These are phyloP conservation scores for Helenozyma rhizophorensis DNA, from an alignment of 805 yeast genomes.

Conservation along the genomic window DNA sequence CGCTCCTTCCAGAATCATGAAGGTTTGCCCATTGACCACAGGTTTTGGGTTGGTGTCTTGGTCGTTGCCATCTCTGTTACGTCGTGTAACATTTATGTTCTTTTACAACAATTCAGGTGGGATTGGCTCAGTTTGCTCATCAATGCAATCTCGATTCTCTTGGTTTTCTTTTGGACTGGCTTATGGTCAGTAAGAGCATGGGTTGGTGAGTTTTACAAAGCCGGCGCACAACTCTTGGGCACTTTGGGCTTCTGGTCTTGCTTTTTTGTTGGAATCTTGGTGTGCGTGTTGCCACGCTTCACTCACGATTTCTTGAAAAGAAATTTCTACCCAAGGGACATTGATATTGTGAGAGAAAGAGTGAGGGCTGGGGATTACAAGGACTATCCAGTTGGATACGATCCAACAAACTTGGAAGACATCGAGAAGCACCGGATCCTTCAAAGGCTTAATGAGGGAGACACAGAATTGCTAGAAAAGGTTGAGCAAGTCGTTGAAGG, in stretches of 20 bases:
- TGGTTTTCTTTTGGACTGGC: conserved; percentile 77
- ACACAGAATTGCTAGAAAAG: conserved; percentile 31
- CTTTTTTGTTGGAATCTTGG: conserved; percentile 49
- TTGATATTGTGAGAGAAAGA: conserved; percentile 67
- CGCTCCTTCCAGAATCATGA: conserved; percentile 37
- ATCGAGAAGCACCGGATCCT: conserved; percentile 35
- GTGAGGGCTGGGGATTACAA: conserved; percentile 50
- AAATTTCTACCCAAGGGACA: conserved; percentile 58
- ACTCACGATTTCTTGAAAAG: conserved; percentile 44
- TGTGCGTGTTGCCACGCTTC: conserved; percentile 60
- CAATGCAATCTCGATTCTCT: conserved; percentile 48
- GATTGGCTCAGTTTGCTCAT: conserved; percentile 63
- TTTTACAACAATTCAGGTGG: conserved; percentile 72
- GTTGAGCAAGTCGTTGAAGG: conserved; percentile 26
- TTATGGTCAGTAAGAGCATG: conserved; percentile 56
- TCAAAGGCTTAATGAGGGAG: conserved; percentile 27
- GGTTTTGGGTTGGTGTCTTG: conserved; percentile 68
- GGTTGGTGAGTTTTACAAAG: conserved; percentile 58
- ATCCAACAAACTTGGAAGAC: conserved; percentile 47
- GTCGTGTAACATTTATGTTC: conserved; percentile 61
- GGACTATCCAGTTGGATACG: conserved; percentile 46
- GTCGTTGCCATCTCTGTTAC: conserved; percentile 58
- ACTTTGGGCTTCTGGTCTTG: conserved; percentile 62
- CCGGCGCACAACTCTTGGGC: conserved; percentile 63
- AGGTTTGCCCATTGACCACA: conserved; percentile 58